Evolutionary conservation across 2,329 filamentous ascomycete species (phyloP), one percentile per base, ranked within the genome.

Genomic region (Cladosporium sp.): DNA sequence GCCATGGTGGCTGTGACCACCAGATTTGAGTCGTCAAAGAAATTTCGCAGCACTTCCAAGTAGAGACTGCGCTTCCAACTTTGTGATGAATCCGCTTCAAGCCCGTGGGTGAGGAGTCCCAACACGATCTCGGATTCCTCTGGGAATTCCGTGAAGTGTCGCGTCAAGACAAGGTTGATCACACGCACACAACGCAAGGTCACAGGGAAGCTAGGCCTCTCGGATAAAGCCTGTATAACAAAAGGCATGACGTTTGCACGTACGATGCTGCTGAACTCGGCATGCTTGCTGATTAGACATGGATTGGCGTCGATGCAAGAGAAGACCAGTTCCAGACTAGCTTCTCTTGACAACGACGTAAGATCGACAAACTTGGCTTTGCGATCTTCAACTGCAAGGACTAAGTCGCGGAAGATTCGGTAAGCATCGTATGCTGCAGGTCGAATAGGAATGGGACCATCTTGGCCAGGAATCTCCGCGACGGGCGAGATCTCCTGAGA

Each of bases 261-360:
- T 43, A 98, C 82, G 43, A 96, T 87, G 69, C 94, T 85, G 5
- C 90, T 86, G 76, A 96, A 91, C 74, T 97, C 93, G 0, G 87
- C 84, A 74, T 97, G 93, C 3, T 84, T 82, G 21, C 88, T 82
- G 76, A 98, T 95, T 30, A 96, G 87, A 60, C 84, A 83, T n/a
- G 89, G 86, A 80, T 97, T 92, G 71, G 93, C 96, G 26, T 90
- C 89, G 66, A 99, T 81, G 61, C 97, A 88, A 0, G 92, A 94
- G 78, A 97, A 93, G 71, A 99, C 92, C 63, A 98, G 84, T 75
- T 99, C 95, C 1, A 99, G 81, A 6, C 93, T 91, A 71, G 96
- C 95, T 0, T 91, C 90, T 71, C 92, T 88, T 0, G 92, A 88
- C 11, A 98, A 83, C 3, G 87, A 87, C 14, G 91, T 88, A 72